These are phyloP conservation scores for Malassezia cuniculi DNA, from an alignment of 1,284 basidiomycete genomes.

Conservation along the genomic window DNA sequence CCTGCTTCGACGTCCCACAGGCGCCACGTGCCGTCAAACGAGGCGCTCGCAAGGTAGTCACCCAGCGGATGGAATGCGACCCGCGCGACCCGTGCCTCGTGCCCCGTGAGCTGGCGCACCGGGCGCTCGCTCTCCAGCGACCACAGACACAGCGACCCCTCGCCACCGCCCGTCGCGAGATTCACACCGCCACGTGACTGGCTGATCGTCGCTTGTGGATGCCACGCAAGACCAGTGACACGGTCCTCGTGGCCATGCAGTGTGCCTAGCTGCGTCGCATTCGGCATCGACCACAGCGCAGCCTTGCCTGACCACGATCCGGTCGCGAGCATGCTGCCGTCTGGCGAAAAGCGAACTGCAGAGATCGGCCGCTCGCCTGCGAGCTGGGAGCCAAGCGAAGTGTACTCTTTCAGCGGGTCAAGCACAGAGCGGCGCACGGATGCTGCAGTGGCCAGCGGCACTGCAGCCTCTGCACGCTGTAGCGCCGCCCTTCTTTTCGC, in stretches of 20 bases:
- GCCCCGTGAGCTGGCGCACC: slow-evolving; percentile 68
- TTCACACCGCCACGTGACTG: slow-evolving; percentile 62
- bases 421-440: slow-evolving; percentile 81
- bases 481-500: slow-evolving; percentile 78
- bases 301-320: slow-evolving; percentile 90
- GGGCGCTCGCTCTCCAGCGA: slow-evolving; percentile 56
- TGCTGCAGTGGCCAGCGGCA: slow-evolving; percentile 79
- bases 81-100: slow-evolving; percentile 76
- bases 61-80: slow-evolving; percentile 94
- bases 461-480: slow-evolving; percentile 71
- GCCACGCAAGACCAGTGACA: slow-evolving; percentile 92
- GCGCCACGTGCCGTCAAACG: slow-evolving; percentile 97
- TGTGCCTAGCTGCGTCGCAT: slow-evolving; percentile 40
- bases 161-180: slow-evolving; percentile 79
- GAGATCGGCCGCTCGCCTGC: slow-evolving; percentile 89
- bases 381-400: slow-evolving; percentile 89
- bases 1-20: slow-evolving; percentile 79
- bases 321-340: slow-evolving; percentile 73
- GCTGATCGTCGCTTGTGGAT: slow-evolving; percentile 76
- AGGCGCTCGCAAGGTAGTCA: slow-evolving; percentile 78
- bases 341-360: slow-evolving; percentile 84
- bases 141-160: slow-evolving; percentile 76
- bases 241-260: slow-evolving; percentile 65
- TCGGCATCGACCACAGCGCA: slow-evolving; percentile 87
- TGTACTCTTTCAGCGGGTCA: slow-evolving; percentile 73